Conservation (phyloP, 2,329 filamentous ascomycete genomes). For the Aspergillus sp. region DNA sequence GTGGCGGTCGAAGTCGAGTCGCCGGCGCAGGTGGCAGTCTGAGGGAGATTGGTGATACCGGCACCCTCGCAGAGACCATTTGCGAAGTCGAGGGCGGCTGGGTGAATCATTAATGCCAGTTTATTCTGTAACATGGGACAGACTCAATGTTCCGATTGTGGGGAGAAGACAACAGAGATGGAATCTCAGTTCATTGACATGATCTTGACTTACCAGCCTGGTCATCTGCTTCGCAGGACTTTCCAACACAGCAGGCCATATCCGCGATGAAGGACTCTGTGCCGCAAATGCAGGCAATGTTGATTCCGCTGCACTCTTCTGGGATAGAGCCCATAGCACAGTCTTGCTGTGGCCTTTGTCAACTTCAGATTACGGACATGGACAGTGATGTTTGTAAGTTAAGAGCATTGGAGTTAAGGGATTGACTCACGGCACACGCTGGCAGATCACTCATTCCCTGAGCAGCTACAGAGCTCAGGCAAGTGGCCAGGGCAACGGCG, state of each 20-base stretch:
- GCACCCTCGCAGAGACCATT: conserved; percentile 44
- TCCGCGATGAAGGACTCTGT: conserved; percentile 50
- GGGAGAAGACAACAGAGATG: neutral
- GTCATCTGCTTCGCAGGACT: conserved; percentile 47
- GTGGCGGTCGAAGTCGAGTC: conserved; percentile 21
- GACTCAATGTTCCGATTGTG: neutral
- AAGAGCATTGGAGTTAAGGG: too few species aligned
- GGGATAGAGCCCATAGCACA: conserved; percentile 50
- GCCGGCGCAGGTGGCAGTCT: conserved; percentile 33
- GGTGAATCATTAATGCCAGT: conserved; percentile 13
- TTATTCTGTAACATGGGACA: neutral
- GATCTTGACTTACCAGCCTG: conserved; percentile 41
- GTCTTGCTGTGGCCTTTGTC: conserved; percentile 31
- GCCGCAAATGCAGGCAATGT: conserved; percentile 57
- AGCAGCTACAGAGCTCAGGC: conserved; percentile 53
- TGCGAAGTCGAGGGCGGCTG: conserved; percentile 43
- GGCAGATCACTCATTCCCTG: conserved; percentile 55
- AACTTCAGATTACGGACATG: neutral
- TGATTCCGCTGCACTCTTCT: conserved; percentile 43
- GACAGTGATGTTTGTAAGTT: neutral
- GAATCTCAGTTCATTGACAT: neutral
- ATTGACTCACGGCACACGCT: conserved; percentile 58
- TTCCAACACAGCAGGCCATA: conserved; percentile 57
- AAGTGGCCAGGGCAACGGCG: conserved; percentile 57
- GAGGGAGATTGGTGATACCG: conserved; percentile 42